Evolutionary conservation across 2,329 filamentous ascomycete genomes (phyloP).

Genomic region (Chaetomium sp.): DNA sequence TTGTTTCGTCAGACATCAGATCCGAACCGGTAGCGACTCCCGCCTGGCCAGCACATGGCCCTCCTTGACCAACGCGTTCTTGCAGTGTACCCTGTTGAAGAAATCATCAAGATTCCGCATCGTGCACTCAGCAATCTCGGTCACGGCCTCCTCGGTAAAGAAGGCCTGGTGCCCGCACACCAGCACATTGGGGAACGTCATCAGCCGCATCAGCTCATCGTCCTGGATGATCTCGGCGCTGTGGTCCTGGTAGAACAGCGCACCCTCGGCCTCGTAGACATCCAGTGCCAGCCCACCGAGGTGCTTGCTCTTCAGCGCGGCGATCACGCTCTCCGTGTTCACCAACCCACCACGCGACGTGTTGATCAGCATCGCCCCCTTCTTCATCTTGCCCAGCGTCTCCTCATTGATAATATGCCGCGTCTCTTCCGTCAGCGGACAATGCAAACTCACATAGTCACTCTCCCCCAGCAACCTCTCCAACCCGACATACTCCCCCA

Average conservation of each 20-base stretch:
- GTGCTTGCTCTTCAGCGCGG: slow-evolving; percentile 60
- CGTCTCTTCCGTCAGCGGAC: slow-evolving; percentile 63
- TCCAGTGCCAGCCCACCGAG: slow-evolving; percentile 66
- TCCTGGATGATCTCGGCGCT: slow-evolving; percentile 67
- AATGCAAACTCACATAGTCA: slow-evolving; percentile 68
- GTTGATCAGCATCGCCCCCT: slow-evolving; percentile 64
- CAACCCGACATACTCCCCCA: slow-evolving; percentile 57
- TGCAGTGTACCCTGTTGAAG: slow-evolving; percentile 39
- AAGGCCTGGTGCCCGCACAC: slow-evolving; percentile 71
- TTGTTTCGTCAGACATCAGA: slow-evolving; percentile 30
- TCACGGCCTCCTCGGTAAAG: slow-evolving; percentile 66
- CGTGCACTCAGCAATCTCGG: slow-evolving; percentile 64
- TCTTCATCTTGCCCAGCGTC: slow-evolving; percentile 59
- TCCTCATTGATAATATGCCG: slow-evolving; percentile 61
- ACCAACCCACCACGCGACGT: slow-evolving; percentile 68
- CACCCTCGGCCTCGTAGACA: slow-evolving; percentile 68
- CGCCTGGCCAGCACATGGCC: slow-evolving; percentile 33
- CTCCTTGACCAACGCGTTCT: slow-evolving; percentile 43
- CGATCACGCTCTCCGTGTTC: slow-evolving; percentile 60
- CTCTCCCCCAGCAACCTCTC: slow-evolving; percentile 56
- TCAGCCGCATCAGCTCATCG: slow-evolving; percentile 65
- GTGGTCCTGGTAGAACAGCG: slow-evolving; percentile 67
- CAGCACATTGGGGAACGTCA: slow-evolving; percentile 69
- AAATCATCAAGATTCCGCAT: slow-evolving; percentile 58
- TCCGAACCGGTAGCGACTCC: slow-evolving; percentile 43